Base-by-base conservation (phyloP, 2,329 filamentous ascomycete species). In the Sporothrix variecibatus region DNA sequence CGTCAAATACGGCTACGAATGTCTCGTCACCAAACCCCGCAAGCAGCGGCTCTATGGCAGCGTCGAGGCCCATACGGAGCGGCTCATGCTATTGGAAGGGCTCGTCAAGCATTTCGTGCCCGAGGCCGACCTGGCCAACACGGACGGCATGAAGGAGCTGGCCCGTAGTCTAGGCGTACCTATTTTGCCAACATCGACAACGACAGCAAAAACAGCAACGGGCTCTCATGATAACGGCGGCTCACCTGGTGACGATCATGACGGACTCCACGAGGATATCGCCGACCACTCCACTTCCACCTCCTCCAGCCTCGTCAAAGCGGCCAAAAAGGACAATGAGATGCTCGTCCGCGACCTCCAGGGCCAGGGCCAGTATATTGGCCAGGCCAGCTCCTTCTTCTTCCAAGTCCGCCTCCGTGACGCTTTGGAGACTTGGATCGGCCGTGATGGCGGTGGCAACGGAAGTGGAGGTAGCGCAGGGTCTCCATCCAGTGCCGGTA, bases 361-460 rank as follows among this genome's bases (percentile, higher is more conserved):
- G 73, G 83, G 83, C 7, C 83, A 84, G 77, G 81, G 80, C 51
- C 83, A 85, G 77, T 85, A 83, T 77, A 84, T 85, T 75, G 83
- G 83, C 0, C 82, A 82, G 1, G 80, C 80, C 56, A 84, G 82
- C 78, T 83, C 82, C 53, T 83, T 83, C 72, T 79, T 81, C 3
- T 84, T 85, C 76, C 82, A 84, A 73, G 76, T 84, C 51, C 82
- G 82, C 76, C 79, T 85, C 68, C 81, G 82, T 26, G 77, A 67
- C 23, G 64, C 79, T 2, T 78, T 85, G 23, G 80, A 67, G 23
- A 49, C 64, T 6, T 67, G 64, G 64, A 67, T 67, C 40, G 64
- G 64, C 62, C 58, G 62, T 26, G 62, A 65, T 53, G 51, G 51
- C 17, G 56, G 56, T 12, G 56, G 56, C 23, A 60, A 60, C 23